phyloP scores from a whole-genome alignment of 75 land plant species.

The Cunninghamia lanceolata region DNA sequence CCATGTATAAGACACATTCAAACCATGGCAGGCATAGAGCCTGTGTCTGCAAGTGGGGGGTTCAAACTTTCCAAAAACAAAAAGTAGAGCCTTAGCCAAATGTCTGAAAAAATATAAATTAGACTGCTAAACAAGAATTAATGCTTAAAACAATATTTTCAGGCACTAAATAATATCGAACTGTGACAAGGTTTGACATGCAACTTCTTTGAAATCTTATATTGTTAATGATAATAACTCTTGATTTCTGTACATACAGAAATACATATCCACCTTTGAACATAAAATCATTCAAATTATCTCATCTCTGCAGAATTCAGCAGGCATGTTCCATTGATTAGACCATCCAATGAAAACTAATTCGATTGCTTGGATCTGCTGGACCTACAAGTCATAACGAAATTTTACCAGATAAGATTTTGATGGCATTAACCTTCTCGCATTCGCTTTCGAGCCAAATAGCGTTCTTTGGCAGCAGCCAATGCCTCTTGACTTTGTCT shows the following conservation, averaged over 20 bases:
- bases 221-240: neutral
- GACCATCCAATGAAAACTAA: neutral
- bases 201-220: neutral
- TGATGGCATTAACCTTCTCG: slow-evolving; percentile 1
- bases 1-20: neutral
- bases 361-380: neutral
- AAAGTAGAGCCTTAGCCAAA: neutral
- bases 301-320: neutral
- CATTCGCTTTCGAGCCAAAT: slow-evolving; percentile 68
- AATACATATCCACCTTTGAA: neutral
- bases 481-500: slow-evolving; percentile 60
- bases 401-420: neutral
- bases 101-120: neutral
- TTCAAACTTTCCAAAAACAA: neutral
- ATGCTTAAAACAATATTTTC: neutral
- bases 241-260: neutral
- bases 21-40: neutral
- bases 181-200: neutral
- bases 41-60: neutral
- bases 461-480: slow-evolving; percentile 83
- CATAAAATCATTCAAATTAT: neutral
- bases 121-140: neutral
- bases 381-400: neutral
- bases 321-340: neutral
- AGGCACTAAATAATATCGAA: neutral